Conservation (phyloP, 2,329 filamentous ascomycete genomes). For the Paecilomyces sp. region DNA sequence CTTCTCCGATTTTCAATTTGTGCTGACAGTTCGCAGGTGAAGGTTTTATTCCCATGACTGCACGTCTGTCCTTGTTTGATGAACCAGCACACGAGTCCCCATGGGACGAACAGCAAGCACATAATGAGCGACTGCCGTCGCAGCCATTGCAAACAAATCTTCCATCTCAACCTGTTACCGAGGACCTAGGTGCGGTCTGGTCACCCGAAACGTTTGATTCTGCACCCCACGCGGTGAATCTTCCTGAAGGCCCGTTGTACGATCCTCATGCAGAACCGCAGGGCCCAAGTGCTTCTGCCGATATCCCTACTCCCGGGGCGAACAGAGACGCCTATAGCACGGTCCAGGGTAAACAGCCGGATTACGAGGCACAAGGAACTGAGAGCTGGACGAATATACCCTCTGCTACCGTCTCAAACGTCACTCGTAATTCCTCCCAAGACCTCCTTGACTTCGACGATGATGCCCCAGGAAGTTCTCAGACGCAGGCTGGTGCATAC, state of each 20-base stretch:
- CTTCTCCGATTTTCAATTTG: background rate
- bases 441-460: constrained; percentile 23
- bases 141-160: background rate
- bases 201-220: background rate
- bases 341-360: constrained; percentile 3
- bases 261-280: constrained; percentile 8
- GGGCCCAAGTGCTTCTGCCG: constrained; percentile 2
- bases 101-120: constrained; percentile 13
- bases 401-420: constrained; percentile 14
- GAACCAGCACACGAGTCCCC: constrained; percentile 16
- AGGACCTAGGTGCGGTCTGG: constrained; percentile 4
- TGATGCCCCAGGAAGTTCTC: constrained; percentile 2
- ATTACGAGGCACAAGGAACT: constrained; percentile 8
- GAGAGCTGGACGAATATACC: constrained; percentile 14
- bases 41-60: constrained; percentile 35
- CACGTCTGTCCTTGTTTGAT: constrained; percentile 30
- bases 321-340: background rate
- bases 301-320: background rate
- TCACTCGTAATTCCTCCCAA: constrained; percentile 23
- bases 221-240: background rate
- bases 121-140: background rate
- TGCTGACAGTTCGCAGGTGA: constrained; percentile 19
- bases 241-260: constrained; percentile 1
- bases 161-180: background rate
- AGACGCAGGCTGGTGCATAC: constrained; percentile 2